These are phyloP conservation scores for Rheum nobile DNA, from an alignment of 148 eudicot species.

Conservation along the genomic window DNA sequence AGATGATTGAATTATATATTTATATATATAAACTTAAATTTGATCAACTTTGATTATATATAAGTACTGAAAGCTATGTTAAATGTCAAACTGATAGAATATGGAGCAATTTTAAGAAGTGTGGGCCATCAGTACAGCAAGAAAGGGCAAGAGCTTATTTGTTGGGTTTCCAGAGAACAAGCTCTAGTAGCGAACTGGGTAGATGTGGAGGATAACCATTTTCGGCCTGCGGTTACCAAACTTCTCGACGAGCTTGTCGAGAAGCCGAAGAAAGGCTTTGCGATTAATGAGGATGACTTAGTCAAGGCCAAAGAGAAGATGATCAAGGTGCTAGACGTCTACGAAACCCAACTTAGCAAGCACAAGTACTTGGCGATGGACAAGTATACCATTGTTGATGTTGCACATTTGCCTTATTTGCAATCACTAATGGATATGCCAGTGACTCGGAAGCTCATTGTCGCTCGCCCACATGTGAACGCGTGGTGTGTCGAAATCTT, in stretches of 20 bases:
- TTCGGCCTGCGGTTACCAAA: conserved; percentile 3
- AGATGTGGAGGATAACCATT: background rate
- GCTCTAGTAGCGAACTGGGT: conserved; percentile 10
- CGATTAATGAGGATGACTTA: background rate
- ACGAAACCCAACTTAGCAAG: conserved; percentile 19
- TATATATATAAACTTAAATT: too few relatives aligned
- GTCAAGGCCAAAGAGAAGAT: conserved; percentile 8
- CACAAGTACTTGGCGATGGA: conserved; percentile 21
- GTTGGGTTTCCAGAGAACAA: conserved; percentile 4
- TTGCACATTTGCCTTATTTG: conserved; percentile 20
- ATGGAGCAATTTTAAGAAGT: conserved; percentile 12
- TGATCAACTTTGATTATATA: too few relatives aligned
- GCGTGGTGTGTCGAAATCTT: conserved; percentile 19
- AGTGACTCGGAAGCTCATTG: conserved; percentile 10
- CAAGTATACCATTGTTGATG: conserved; percentile 16
- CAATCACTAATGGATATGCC: conserved; percentile 12
- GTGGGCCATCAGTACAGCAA: conserved; percentile 7
- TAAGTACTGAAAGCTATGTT: too few relatives aligned
- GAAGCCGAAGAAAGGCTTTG: background rate
- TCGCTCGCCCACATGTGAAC: conserved; percentile 13
- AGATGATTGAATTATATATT: too few relatives aligned
- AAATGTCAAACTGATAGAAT: background rate
- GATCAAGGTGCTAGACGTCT: conserved; percentile 20
- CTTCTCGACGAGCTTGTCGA: conserved; percentile 8
- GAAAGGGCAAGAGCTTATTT: conserved; percentile 11